Conservation (phyloP, 306 rosid species). For the Myrica gale region DNA sequence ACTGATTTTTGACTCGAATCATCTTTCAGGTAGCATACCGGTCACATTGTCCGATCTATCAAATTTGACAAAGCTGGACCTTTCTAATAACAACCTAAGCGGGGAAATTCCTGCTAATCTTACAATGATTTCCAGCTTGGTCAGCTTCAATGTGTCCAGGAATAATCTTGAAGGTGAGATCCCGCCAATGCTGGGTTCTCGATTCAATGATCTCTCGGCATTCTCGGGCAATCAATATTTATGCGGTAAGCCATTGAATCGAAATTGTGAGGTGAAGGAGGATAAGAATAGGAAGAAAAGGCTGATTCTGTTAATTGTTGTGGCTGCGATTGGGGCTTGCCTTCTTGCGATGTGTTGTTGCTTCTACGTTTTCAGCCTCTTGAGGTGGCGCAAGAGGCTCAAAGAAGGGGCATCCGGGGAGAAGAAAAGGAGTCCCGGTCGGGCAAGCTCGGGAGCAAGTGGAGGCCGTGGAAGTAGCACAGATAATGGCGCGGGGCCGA, state of each 20-base stretch:
- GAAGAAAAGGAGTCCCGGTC: constrained; percentile 73
- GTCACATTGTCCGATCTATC: constrained; percentile 54
- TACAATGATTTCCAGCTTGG: constrained; percentile 45
- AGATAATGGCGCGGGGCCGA: constrained; percentile 72
- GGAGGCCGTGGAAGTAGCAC: constrained; percentile 78
- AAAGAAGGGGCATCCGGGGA: constrained; percentile 64
- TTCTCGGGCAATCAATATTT: constrained; percentile 54
- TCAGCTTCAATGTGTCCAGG: constrained; percentile 66
- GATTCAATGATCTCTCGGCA: constrained; percentile 55
- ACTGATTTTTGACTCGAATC: constrained; percentile 54
- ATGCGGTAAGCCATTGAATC: constrained; percentile 69
- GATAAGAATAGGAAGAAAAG: constrained; percentile 46
- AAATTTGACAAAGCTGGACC: constrained; percentile 58
- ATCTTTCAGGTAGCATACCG: constrained; percentile 67
- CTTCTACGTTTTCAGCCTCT: constrained; percentile 73
- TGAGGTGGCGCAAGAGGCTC: constrained; percentile 82
- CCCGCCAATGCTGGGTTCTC: constrained; percentile 59
- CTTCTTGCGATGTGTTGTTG: constrained; percentile 66
- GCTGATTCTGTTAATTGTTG: constrained; percentile 54
- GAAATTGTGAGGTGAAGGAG: constrained; percentile 34
- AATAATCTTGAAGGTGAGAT: constrained; percentile 75
- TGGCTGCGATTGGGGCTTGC: constrained; percentile 54
- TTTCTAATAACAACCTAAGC: constrained; percentile 74
- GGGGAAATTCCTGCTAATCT: constrained; percentile 66
- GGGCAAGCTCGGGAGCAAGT: constrained; percentile 81